phyloP scores from a whole-genome alignment of 208 protist genomes.

The Acanthamoeba lenticulata region DNA sequence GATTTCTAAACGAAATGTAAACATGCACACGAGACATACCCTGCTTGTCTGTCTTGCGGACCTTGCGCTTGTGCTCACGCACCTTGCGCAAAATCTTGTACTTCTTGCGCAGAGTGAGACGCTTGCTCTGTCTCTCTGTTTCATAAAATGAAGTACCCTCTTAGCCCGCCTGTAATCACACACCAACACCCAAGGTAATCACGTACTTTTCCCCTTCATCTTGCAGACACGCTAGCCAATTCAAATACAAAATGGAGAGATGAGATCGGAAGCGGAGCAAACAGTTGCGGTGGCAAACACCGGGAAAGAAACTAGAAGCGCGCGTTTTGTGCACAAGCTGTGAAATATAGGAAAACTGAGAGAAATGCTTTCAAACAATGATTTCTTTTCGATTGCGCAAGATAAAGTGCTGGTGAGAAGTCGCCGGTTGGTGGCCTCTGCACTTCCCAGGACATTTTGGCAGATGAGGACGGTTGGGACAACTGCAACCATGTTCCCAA shows the following conservation, averaged over 20 bases:
- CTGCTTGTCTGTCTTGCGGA: conserved; percentile 5
- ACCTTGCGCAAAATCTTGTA: conserved; percentile 50
- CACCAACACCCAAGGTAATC: too few species aligned
- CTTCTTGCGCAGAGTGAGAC: conserved; percentile 29
- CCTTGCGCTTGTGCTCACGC: conserved; percentile 26
- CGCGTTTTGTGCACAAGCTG: too few species aligned
- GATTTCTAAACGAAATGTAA: not conserved
- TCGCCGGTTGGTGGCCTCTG: too few species aligned
- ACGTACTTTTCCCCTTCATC: conserved; percentile 24
- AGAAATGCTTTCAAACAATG: too few species aligned
- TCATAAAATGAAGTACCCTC: not conserved
- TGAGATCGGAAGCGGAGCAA: too few species aligned
- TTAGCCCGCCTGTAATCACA: too few species aligned
- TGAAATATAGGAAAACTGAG: too few species aligned
- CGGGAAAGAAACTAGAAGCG: too few species aligned
- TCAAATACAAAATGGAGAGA: too few species aligned
- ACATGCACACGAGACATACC: not conserved
- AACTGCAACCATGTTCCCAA: not conserved
- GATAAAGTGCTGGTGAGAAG: too few species aligned
- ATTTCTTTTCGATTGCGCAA: too few species aligned
- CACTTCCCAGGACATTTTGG: not conserved
- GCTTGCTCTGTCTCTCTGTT: conserved; percentile 25
- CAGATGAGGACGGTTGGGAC: not conserved
- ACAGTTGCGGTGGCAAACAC: too few species aligned
- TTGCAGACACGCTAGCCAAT: not conserved